Evolutionary conservation across 371 early-diverging fungal genomes (phyloP).

Genomic region (Polyrhizophydium stewartii): DNA sequence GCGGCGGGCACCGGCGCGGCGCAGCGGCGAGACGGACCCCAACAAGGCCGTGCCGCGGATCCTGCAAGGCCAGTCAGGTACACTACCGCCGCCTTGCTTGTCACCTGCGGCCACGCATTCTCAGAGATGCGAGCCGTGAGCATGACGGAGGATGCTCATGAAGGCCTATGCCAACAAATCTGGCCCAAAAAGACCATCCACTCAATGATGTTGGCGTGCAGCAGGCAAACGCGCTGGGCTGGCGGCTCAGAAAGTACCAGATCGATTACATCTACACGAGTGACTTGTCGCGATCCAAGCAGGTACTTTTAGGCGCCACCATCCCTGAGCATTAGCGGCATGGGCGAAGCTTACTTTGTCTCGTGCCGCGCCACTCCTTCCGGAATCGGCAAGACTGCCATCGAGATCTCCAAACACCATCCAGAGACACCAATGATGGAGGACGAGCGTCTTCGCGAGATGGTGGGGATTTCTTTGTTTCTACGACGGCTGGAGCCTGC

Average conservation of each 20-base stretch:
- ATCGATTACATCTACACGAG: slow-evolving; percentile 40
- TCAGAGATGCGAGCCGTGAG: background rate
- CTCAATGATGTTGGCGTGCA: slow-evolving; percentile 30
- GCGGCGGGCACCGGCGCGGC: background rate
- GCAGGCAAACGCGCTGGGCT: slow-evolving; percentile 32
- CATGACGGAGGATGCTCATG: background rate
- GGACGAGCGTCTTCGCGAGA: slow-evolving; percentile 36
- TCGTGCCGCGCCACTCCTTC: background rate
- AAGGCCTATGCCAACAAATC: background rate
- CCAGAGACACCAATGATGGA: slow-evolving; percentile 15
- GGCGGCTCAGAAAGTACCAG: slow-evolving; percentile 30
- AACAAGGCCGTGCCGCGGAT: slow-evolving; percentile 27
- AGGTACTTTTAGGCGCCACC: slow-evolving; percentile 20
- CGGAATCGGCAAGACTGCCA: slow-evolving; percentile 35
- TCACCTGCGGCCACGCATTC: background rate
- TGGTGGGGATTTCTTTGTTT: slow-evolving; percentile 15
- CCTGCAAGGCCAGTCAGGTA: slow-evolving; percentile 36
- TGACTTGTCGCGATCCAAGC: slow-evolving; percentile 29
- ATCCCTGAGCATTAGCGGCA: too few relatives aligned
- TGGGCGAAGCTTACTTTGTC: too few relatives aligned
- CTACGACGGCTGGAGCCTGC: background rate
- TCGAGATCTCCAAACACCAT: slow-evolving; percentile 33
- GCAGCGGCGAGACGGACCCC: slow-evolving; percentile 37
- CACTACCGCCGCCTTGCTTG: background rate
- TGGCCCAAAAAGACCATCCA: slow-evolving; percentile 12